Base-by-base conservation (phyloP, 306 rosid genomes). In the Ziziphus jujuba region DNA sequence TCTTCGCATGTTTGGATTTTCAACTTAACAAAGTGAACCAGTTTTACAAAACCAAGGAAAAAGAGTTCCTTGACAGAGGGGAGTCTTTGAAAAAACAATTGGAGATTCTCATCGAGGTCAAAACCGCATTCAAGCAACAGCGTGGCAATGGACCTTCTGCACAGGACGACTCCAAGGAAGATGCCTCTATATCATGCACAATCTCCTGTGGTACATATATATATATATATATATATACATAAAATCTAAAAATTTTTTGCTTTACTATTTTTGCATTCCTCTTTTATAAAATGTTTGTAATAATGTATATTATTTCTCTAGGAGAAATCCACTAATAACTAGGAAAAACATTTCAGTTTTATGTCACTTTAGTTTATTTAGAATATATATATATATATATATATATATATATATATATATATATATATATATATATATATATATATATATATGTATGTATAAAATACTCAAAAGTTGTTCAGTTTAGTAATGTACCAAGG, bases 21-120 rank as follows among this genome's bases (percentile, higher is more conserved):
- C 97, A 95, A 65, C 97, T 95, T 9, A 90, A 88, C 80, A 88
- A 87, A 77, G 99, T 95, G 72, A 95, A 95, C 21, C 85, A 79
- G 59, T 95, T 95, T 56, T 95, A 80, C 80, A 87, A 79, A 75
- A 67, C 66, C 6, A 95, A 88, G 75, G 99, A 95, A 77, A 73
- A 72, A 7, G 99, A 95, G 77, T 95, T 88, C 76, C n/a, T 87
- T 72, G 95, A 82, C 11, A 85, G 97, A 82, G 99, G 97, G 3
- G 97, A 90, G 36, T 83, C 89, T 45, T 69, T 90, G 87, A 87
- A 72, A 72, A 87, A 90, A 58, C 99, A 95, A 75, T 76, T 90
- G 85, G 95, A 85, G 71, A 85, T 95, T 66, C 96, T 95, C 59
- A 63, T 75, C 76, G 77, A 85, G 65, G 83, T 87, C 72, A 88